Evolutionary conservation across 352 stramenopile genomes (phyloP).

Genomic region (Phytophthora sp.): DNA sequence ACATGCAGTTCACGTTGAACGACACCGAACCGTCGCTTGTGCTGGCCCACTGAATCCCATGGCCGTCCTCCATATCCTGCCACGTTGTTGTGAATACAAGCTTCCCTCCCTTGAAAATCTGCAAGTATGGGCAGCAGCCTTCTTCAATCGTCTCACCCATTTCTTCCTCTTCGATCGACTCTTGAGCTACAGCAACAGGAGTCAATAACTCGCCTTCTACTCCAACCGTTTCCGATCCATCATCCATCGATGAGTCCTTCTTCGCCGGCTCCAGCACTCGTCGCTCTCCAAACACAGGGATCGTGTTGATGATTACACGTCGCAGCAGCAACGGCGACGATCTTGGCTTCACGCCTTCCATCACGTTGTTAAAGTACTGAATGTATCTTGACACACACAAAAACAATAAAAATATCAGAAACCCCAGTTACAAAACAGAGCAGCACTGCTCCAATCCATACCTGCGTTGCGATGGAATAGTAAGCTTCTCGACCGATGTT

Average conservation of each 20-base stretch:
- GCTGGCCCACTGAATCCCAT: slow-evolving; percentile 92
- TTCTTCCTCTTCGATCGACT: slow-evolving; percentile 48
- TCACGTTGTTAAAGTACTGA: slow-evolving; percentile 98
- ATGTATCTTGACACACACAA: slow-evolving; percentile 82
- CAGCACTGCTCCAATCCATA: slow-evolving; percentile 28
- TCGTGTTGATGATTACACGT: slow-evolving; percentile 96
- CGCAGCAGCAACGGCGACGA: slow-evolving; percentile 95
- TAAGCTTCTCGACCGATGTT: slow-evolving; percentile 92
- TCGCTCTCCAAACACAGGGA: slow-evolving; percentile 86
- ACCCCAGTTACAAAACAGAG: background rate
- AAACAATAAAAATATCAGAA: slow-evolving; percentile 5
- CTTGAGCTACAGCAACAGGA: slow-evolving; percentile 11
- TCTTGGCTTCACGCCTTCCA: slow-evolving; percentile 95
- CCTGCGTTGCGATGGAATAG: slow-evolving; percentile 96
- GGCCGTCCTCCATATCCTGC: slow-evolving; percentile 83
- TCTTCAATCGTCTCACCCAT: slow-evolving; percentile 73
- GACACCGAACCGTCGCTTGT: slow-evolving; percentile 88
- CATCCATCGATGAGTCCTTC: slow-evolving; percentile 35
- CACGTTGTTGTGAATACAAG: slow-evolving; percentile 95
- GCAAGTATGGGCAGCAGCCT: slow-evolving; percentile 97
- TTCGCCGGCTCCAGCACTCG: slow-evolving; percentile 64
- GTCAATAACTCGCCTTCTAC: slow-evolving; percentile 42
- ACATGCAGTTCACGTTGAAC: slow-evolving; percentile 95
- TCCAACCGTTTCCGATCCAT: slow-evolving; percentile 35
- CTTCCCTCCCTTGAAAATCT: slow-evolving; percentile 98